Conservation (phyloP, 169 alveolate genomes). For the Plasmodium cynomolgi region DNA sequence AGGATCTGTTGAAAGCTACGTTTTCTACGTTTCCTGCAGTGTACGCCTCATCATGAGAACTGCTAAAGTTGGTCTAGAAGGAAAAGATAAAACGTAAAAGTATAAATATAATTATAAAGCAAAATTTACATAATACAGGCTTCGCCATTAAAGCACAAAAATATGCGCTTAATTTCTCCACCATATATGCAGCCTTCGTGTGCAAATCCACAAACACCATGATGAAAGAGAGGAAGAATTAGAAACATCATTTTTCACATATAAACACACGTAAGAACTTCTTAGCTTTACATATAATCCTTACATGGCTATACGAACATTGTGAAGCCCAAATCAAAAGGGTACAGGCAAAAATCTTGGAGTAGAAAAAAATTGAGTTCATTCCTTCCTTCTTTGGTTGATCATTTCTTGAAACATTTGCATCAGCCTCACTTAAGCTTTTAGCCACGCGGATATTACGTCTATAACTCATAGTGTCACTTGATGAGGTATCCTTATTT, state of each 20-base stretch:
- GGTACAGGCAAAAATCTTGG: conserved; percentile 5
- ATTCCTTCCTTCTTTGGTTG: not conserved
- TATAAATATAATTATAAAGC: not conserved
- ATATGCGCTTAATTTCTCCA: not conserved
- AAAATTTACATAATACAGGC: not conserved
- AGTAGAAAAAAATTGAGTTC: not conserved
- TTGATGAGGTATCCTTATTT: not conserved
- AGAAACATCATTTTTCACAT: not conserved
- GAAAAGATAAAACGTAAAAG: not conserved
- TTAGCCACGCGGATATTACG: not conserved
- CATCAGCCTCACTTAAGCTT: not conserved
- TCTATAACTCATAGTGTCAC: not conserved
- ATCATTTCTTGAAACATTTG: not conserved
- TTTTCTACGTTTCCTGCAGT: not conserved
- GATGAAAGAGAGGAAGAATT: not conserved
- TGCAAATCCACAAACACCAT: not conserved
- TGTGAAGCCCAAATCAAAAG: conserved; percentile 30
- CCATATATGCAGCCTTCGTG: not conserved
- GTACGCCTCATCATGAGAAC: not conserved
- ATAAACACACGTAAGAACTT: not conserved
- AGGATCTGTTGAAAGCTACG: not conserved
- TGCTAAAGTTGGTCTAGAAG: not conserved
- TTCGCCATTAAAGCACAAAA: not conserved
- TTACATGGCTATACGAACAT: conserved; percentile 17
- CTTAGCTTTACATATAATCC: not conserved